Evolutionary conservation across 2,329 filamentous ascomycete genomes (phyloP), one percentile per base, ranked within the genome.

Genomic region (Colletotrichum zoysiae): DNA sequence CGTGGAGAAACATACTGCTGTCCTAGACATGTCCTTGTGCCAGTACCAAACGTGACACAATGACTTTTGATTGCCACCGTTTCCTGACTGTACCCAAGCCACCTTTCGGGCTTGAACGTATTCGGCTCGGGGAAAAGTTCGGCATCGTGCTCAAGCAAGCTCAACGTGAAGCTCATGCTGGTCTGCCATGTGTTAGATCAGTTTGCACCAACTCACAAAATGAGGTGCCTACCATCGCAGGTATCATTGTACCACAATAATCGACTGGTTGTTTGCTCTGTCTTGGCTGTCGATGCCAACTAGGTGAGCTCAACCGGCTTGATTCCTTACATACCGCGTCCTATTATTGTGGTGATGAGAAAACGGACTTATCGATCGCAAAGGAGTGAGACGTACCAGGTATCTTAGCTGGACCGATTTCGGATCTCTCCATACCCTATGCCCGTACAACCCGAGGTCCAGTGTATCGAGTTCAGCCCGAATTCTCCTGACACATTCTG

Each of bases 271-370:
- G 20, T 2, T 35, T 20, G 33, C 65, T 67, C 35, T 73, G 70
- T 35, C 74, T 58, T 7, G 74, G 74, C n/a, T 74, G 74, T 8
- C 74, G 62, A 58, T 75, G 74, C 74, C 74, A 75, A 5, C 58
- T 51, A 1, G 74, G 74, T 6, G 74, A 70, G 35, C 74, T 75
- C n/a, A 74, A 30, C 6, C 74, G 59, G 5, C 67, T 70, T 16
- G 74, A 74, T 53, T 75, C 74, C n/a, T 71, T 67, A 16, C 73
- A 74, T 8, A 75, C 58, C 8, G 74, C 73, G 53, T 74, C 73
- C 74, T 75, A 20, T 18, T 14, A 11, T 56, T 40, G 0, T 5
- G 1, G 23, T 33, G n/a, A 40, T 65, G 18, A 72, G 50, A 20
- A 2, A 2, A 14, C 35, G 11, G 33, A 20, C 2, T 2, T 20